Evolutionary conservation across 176 grass and related monocot species (phyloP).

Genomic region (Stipa capillata): DNA sequence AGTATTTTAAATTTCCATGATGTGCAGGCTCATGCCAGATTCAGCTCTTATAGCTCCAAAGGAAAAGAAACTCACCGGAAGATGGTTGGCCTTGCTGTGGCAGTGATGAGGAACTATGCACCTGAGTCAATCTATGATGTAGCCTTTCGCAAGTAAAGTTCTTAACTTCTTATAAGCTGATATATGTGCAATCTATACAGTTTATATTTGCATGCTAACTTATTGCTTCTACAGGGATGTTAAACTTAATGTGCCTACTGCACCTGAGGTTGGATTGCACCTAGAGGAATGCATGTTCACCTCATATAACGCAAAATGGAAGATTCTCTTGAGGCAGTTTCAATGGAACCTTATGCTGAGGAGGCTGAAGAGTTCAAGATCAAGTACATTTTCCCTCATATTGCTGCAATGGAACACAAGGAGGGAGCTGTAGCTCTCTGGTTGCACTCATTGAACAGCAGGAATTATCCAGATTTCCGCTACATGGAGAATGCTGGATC

Average conservation of each 20-base stretch:
- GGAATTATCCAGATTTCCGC: slow-evolving; percentile 88
- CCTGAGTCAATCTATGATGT: slow-evolving; percentile 72
- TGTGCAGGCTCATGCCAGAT: too few species aligned
- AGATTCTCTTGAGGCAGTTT: slow-evolving; percentile 80
- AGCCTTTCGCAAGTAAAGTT: slow-evolving; percentile 66
- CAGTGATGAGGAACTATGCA: slow-evolving; percentile 80
- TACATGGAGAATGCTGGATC: slow-evolving; percentile 37
- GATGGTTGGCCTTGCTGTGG: slow-evolving; percentile 78
- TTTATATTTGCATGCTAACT: not conserved
- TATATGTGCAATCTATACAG: not conserved
- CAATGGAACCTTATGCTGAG: slow-evolving; percentile 71
- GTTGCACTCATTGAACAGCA: slow-evolving; percentile 83
- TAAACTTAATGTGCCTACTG: slow-evolving; percentile 86
- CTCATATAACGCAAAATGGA: slow-evolving; percentile 91
- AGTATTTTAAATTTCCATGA: too few species aligned
- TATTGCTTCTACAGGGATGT: slow-evolving; percentile 52
- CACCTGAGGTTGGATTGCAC: slow-evolving; percentile 85
- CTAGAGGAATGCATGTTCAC: slow-evolving; percentile 83
- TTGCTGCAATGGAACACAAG: slow-evolving; percentile 87
- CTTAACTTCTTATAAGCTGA: slow-evolving; percentile 17
- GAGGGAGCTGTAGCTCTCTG: slow-evolving; percentile 84
- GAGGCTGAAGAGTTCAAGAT: slow-evolving; percentile 74
- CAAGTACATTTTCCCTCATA: slow-evolving; percentile 93
- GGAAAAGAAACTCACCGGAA: too few species aligned
- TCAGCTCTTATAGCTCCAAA: too few species aligned